These are phyloP conservation scores for Blastomyces percursus DNA, from an alignment of 2,329 filamentous ascomycete species.

Conservation along the genomic window DNA sequence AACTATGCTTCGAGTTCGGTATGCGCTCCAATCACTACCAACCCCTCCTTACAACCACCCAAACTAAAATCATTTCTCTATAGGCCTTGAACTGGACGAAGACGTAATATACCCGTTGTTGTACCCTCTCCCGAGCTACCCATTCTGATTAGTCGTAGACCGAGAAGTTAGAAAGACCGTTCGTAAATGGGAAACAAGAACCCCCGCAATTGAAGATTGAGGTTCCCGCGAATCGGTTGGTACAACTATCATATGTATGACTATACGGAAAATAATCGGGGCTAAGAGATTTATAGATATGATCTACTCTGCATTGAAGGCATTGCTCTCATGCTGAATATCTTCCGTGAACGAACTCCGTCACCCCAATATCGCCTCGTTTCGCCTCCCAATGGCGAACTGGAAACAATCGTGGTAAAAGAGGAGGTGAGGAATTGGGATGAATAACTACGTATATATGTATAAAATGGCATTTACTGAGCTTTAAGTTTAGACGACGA, in stretches of 20 bases:
- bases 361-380: slow-evolving; percentile 71
- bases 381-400: slow-evolving; percentile 58
- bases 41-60: slow-evolving; percentile 11
- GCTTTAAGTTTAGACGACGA: slow-evolving; percentile 46
- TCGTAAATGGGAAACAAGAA: slow-evolving; percentile 70
- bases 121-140: slow-evolving; percentile 15
- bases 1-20: slow-evolving; percentile 96
- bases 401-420: slow-evolving; percentile 71
- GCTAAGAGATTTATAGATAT: slow-evolving; percentile 40
- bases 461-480: not conserved
- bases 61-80: slow-evolving; percentile 13
- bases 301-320: slow-evolving; percentile 97
- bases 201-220: slow-evolving; percentile 94
- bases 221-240: slow-evolving; percentile 86
- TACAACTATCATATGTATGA: slow-evolving; percentile 2
- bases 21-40: not conserved
- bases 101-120: slow-evolving; percentile 43
- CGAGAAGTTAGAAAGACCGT: slow-evolving; percentile 60
- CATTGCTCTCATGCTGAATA: slow-evolving; percentile 88
- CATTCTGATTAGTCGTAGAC: slow-evolving; percentile 40
- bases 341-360: slow-evolving; percentile 68
- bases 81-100: slow-evolving; percentile 85
- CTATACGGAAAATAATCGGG: slow-evolving; percentile 3
- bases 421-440: slow-evolving; percentile 42
- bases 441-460: slow-evolving; percentile 3